Percentiles rank a stretch among this genome's conserved stretches.
These are phyloP conservation scores for Boletus tomentosulus DNA, from an alignment of 768 basidiomycete genomes.

Conservation along the genomic window DNA sequence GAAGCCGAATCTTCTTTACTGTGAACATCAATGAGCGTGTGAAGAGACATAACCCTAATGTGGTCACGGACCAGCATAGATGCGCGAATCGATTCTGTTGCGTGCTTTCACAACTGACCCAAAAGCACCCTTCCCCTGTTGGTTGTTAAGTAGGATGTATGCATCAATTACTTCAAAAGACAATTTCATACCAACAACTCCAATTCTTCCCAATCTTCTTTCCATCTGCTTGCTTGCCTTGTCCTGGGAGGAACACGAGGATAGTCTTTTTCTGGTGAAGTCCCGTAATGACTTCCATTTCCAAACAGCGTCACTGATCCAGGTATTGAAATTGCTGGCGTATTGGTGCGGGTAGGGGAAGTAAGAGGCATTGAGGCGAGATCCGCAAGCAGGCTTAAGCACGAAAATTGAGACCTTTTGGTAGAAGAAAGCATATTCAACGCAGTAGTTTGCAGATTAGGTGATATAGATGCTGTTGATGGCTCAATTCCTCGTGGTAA, in stretches of 20 bases:
- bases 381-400: conserved; percentile 54
- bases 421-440: conserved; percentile 56
- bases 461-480: conserved; percentile 49
- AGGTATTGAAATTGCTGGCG: conserved; percentile 18
- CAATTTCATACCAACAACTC: conserved; percentile 59
- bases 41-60: background rate
- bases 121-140: conserved; percentile 82
- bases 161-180: background rate
- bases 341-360: conserved; percentile 11
- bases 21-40: conserved; percentile 1
- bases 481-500: background rate
- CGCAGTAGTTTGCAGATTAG: conserved; percentile 46
- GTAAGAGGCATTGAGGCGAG: conserved; percentile 43
- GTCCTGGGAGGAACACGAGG: conserved; percentile 39
- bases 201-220: conserved; percentile 91
- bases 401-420: conserved; percentile 55
- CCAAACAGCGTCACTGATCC: conserved; percentile 49
- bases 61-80: conserved; percentile 64
- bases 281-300: conserved; percentile 29
- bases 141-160: background rate
- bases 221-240: conserved; percentile 74
- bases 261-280: conserved; percentile 68
- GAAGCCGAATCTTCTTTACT: conserved; percentile 89
- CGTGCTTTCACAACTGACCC: conserved; percentile 94
- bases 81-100: conserved; percentile 80